Conservation (phyloP, 805 yeast species). For the Candida odintsovae region DNA sequence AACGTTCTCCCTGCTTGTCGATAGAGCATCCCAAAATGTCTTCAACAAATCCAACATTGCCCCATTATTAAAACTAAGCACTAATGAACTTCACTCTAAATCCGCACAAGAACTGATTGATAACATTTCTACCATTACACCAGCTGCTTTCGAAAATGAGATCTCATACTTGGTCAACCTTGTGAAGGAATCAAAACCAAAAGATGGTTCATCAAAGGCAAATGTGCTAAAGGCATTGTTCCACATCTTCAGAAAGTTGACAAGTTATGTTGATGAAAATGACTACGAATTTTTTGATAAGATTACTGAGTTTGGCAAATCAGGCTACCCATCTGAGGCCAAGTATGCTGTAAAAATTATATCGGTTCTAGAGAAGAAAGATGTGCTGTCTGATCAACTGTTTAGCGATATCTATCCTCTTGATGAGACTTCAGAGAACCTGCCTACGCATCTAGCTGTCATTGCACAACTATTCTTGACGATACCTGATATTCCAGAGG, state of each 20-base stretch:
- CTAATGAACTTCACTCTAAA: slow-evolving; percentile 23
- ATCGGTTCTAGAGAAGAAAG: slow-evolving; percentile 40
- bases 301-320: slow-evolving; percentile 39
- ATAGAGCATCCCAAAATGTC: slow-evolving; percentile 53
- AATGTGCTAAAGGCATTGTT: slow-evolving; percentile 51
- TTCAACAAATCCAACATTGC: slow-evolving; percentile 63
- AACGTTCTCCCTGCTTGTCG: slow-evolving; percentile 51
- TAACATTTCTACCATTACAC: slow-evolving; percentile 52
- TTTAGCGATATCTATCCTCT: slow-evolving; percentile 46
- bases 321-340: slow-evolving; percentile 57
- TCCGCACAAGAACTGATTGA: slow-evolving; percentile 51
- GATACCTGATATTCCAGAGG: slow-evolving; percentile 44
- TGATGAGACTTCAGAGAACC: slow-evolving; percentile 27
- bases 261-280: slow-evolving; percentile 41
- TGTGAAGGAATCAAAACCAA: slow-evolving; percentile 27
- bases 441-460: slow-evolving; percentile 53
- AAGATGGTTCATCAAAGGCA: slow-evolving; percentile 12
- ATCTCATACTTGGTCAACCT: slow-evolving; percentile 41
- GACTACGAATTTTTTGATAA: slow-evolving; percentile 35
- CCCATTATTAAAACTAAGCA: slow-evolving; percentile 41
- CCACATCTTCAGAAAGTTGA: slow-evolving; percentile 48
- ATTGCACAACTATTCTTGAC: slow-evolving; percentile 52
- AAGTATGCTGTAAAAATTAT: slow-evolving; percentile 58
- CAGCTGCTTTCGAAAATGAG: slow-evolving; percentile 60
- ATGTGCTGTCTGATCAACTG: slow-evolving; percentile 33